Conservation (phyloP, 2,329 filamentous ascomycete genomes). For the Geoglossum cookeanum region DNA sequence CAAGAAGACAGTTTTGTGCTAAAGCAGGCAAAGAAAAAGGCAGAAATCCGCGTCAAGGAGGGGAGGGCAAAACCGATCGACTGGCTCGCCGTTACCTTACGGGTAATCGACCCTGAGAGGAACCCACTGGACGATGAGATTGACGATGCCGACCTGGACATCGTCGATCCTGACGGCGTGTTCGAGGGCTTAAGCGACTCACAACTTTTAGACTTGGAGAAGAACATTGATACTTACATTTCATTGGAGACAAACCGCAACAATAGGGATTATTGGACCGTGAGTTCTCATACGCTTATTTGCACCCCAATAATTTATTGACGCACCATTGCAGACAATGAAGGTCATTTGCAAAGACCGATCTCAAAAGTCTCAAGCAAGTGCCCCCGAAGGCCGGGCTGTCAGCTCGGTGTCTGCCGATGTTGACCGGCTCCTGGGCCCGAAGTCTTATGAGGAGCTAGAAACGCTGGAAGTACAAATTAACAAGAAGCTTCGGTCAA, state of each 20-base stretch:
- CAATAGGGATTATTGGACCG: slow-evolving; percentile 77
- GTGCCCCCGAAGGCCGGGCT: slow-evolving; percentile 48
- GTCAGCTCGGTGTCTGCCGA: slow-evolving; percentile 69
- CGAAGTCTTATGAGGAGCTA: slow-evolving; percentile 76
- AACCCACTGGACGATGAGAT: slow-evolving; percentile 69
- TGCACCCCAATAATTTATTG: slow-evolving; percentile 6
- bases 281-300: slow-evolving; percentile 17
- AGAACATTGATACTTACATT: slow-evolving; percentile 64
- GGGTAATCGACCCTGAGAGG: slow-evolving; percentile 69
- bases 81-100: slow-evolving; percentile 76
- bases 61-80: slow-evolving; percentile 84
- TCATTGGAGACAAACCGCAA: slow-evolving; percentile 57
- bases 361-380: slow-evolving; percentile 42
- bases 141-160: slow-evolving; percentile 53
- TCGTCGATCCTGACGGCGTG: slow-evolving; percentile 64
- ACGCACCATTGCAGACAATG: slow-evolving; percentile 39
- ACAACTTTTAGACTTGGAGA: slow-evolving; percentile 57
- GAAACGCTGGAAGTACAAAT: slow-evolving; percentile 76
- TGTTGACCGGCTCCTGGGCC: slow-evolving; percentile 68
- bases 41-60: slow-evolving; percentile 81
- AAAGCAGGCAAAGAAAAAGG: slow-evolving; percentile 95
- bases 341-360: slow-evolving; percentile 65
- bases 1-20: slow-evolving; percentile 93
- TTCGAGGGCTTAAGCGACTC: slow-evolving; percentile 50
- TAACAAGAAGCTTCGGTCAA: slow-evolving; percentile 62